phyloP scores from a whole-genome alignment of 2,329 filamentous ascomycete genomes.

The Colletotrichum costaricense region DNA sequence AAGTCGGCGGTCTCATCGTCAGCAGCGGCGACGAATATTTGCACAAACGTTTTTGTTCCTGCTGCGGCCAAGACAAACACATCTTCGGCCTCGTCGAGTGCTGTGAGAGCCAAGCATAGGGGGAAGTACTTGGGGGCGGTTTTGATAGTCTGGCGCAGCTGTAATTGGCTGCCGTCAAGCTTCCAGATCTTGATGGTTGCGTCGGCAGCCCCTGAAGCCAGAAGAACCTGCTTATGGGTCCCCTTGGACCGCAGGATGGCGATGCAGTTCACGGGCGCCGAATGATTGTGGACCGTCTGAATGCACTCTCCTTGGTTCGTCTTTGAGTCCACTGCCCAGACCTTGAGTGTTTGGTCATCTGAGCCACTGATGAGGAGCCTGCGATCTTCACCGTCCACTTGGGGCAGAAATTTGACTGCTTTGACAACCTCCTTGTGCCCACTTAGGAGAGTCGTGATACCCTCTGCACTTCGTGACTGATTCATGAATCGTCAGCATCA shows the following conservation, averaged over 20 bases:
- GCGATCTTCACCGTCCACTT: conserved; percentile 53
- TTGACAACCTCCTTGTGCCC: conserved; percentile 87
- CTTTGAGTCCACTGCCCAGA: conserved; percentile 69
- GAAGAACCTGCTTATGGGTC: conserved; percentile 51
- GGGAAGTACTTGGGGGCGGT: conserved; percentile 86
- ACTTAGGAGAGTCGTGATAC: conserved; percentile 74
- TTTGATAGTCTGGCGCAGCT: conserved; percentile 76
- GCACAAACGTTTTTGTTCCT: conserved; percentile 85
- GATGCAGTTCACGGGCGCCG: conserved; percentile 80
- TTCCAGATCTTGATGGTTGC: conserved; percentile 78
- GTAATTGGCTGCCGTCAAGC: conserved; percentile 60
- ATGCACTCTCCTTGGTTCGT: conserved; percentile 51
- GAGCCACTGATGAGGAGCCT: conserved; percentile 81
- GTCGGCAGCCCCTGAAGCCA: conserved; percentile 87
- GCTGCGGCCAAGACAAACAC: conserved; percentile 81
- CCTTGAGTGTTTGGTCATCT: conserved; percentile 79
- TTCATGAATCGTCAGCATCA: not conserved
- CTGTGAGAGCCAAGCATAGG: conserved; percentile 76
- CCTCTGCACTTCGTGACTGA: conserved; percentile 47
- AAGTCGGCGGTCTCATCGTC: conserved; percentile 62
- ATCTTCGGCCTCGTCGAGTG: conserved; percentile 63
- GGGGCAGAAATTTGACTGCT: conserved; percentile 81
- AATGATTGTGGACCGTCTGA: conserved; percentile 74
- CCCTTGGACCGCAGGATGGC: conserved; percentile 51
- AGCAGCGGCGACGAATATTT: conserved; percentile 75